Base-by-base conservation (phyloP, 176 grass and related monocot genomes). In the Poa pratensis region DNA sequence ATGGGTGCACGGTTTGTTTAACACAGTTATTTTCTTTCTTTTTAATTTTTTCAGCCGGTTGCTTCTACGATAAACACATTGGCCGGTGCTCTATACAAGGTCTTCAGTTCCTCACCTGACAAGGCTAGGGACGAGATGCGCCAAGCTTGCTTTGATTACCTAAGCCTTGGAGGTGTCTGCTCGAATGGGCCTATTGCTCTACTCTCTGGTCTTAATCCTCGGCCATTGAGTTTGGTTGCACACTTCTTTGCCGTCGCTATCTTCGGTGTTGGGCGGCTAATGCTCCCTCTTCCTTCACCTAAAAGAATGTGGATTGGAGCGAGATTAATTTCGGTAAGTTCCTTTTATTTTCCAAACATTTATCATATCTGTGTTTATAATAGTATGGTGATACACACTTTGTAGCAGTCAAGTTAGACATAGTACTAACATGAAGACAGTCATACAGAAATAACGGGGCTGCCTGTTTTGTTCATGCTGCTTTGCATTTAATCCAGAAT, bases 211-310 rank as follows among this genome's bases (percentile, higher is more conserved):
- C 93, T 99, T 60, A 99, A 99, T 81, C 96, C 96, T 55, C 88
- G 90, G 9, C 96, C 96, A n/a, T 40, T 99, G 72, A 96, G 90
- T 81, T 90, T 99, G 78, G 96, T 99, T 46, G 89, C 90, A 2
- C 96, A 99, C 84, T 99, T 99, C 84, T 99, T 96, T 86, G 96
- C 96, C 68, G 96, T 99, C 72, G 96, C 94, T 64, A 91, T 99
- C 63, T 99, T 94, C 9, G 96, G 96, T 70, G 90, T 99, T 82
- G 96, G 96, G 7, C 89, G 96, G 12, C 82, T 99, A 18, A 85
- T 99, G 73, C 79, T 99, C 61, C 96, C 96, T 9, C 84, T 96
- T 71, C 96, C 96, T 84, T 94, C 94, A 19, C 78, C 84, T 32
- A 94, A 94, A 57, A 70, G 94, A 77, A 82, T 99, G 75, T 96